These are phyloP conservation scores for Dendrostoma leiphaemia DNA, from an alignment of 2,329 filamentous ascomycete species.

Conservation along the genomic window DNA sequence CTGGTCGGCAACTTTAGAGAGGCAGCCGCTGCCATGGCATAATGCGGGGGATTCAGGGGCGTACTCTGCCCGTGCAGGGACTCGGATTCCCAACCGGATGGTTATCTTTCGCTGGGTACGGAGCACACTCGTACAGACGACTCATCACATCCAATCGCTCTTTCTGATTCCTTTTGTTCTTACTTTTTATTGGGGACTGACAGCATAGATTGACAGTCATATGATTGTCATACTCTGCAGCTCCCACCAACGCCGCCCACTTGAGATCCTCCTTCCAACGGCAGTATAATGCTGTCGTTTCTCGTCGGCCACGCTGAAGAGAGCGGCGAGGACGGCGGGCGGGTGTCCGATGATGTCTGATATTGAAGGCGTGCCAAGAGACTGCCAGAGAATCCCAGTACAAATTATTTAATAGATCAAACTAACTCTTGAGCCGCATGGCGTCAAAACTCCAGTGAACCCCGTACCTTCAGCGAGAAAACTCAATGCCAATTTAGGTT, in stretches of 20 bases:
- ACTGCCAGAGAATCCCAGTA: not conserved
- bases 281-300: not conserved
- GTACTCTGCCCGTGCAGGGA: conserved; percentile 9
- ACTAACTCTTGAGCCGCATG: conserved; percentile 11
- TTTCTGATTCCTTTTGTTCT: conserved; percentile 1
- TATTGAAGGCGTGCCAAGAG: not conserved
- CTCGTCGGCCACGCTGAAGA: not conserved
- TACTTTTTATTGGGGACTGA: conserved; percentile 11
- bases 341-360: too few species aligned
- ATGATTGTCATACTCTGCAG: conserved; percentile 15
- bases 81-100: too few species aligned
- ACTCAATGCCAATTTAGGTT: conserved; percentile 17
- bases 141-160: conserved; percentile 18
- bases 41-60: conserved; percentile 23
- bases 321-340: not conserved
- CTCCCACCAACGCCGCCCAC: not conserved
- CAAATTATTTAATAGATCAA: not conserved
- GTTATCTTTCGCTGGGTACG: too few species aligned
- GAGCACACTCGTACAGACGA: conserved; percentile 3
- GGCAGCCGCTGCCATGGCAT: conserved; percentile 52
- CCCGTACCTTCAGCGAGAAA: conserved; percentile 1
- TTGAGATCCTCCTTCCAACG: not conserved
- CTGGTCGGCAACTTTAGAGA: conserved; percentile 62
- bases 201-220: conserved; percentile 13
- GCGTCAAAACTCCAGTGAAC: conserved; percentile 17